Conservation (phyloP, 1,139 yeast species). For the Meyerozyma guilliermondii region DNA sequence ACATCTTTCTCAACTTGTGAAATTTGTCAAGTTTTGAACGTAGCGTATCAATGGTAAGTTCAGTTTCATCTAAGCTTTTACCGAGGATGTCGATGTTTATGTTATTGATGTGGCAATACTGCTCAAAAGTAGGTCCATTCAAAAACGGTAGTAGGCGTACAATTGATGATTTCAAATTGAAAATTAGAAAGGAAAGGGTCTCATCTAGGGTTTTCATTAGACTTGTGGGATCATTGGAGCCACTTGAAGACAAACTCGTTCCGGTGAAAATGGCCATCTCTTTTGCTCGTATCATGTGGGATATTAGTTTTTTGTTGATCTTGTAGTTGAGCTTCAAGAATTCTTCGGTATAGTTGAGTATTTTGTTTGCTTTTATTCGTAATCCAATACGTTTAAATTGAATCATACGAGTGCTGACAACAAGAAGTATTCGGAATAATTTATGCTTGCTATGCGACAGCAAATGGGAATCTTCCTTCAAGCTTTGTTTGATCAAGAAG, state of each 20-base stretch:
- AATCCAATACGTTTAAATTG: slow-evolving; percentile 22
- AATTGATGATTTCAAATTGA: slow-evolving; percentile 27
- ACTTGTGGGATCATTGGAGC: slow-evolving; percentile 5
- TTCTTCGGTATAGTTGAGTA: slow-evolving; percentile 20
- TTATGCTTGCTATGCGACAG: slow-evolving; percentile 9
- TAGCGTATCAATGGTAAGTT: slow-evolving; percentile 12
- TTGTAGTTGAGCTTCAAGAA: slow-evolving; percentile 33
- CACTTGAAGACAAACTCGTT: slow-evolving; percentile 5
- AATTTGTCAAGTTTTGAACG: slow-evolving; percentile 22
- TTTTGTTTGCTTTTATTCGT: slow-evolving; percentile 21
- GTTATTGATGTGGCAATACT: slow-evolving; percentile 35
- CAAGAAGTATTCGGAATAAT: slow-evolving; percentile 30
- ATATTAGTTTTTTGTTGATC: slow-evolving; percentile 35
- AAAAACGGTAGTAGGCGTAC: slow-evolving; percentile 27
- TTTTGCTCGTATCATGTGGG: slow-evolving; percentile 26
- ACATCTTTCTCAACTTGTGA: slow-evolving; percentile 33
- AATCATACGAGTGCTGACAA: slow-evolving; percentile 26
- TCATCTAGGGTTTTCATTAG: slow-evolving; percentile 6
- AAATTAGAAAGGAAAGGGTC: slow-evolving; percentile 17
- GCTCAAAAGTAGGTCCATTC: slow-evolving; percentile 38
- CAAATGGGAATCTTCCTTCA: slow-evolving; percentile 4
- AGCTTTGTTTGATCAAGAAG: slow-evolving; percentile 9
- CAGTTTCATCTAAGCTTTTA: slow-evolving; percentile 11
- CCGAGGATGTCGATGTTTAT: slow-evolving; percentile 16
- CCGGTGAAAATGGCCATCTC: slow-evolving; percentile 24